Evolutionary conservation across 2,329 filamentous ascomycete species (phyloP).

Genomic region (Bimuria novae-zelandiae): DNA sequence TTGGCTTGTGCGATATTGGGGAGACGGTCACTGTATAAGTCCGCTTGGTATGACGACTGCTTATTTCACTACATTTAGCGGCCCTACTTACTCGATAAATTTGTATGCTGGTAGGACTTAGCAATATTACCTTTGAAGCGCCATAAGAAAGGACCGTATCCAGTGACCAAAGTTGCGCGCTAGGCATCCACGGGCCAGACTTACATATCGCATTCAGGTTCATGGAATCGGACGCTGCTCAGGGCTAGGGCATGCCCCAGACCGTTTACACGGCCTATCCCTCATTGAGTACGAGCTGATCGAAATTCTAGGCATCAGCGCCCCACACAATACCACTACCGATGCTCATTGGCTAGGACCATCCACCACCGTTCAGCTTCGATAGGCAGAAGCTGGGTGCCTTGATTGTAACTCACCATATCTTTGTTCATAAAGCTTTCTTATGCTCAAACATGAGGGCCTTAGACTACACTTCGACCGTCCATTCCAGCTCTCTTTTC

Average conservation of each 20-base stretch:
- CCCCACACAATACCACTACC: background rate
- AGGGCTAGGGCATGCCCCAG: too few relatives aligned
- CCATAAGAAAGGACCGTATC: too few relatives aligned
- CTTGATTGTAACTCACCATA: background rate
- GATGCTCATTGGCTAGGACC: background rate
- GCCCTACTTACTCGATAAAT: too few relatives aligned
- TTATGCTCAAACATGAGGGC: background rate
- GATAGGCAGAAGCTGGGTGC: background rate
- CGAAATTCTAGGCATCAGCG: background rate
- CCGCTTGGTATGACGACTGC: too few relatives aligned
- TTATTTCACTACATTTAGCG: background rate
- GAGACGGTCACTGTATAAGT: constrained; percentile 52
- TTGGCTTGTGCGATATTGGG: constrained; percentile 52
- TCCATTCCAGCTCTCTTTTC: background rate
- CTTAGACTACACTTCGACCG: background rate
- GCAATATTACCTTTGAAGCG: too few relatives aligned
- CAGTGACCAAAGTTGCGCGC: background rate
- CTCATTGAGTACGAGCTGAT: too few relatives aligned
- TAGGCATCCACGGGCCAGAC: background rate
- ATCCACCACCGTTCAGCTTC: background rate
- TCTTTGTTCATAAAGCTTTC: background rate
- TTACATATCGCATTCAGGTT: background rate
- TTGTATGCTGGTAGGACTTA: too few relatives aligned
- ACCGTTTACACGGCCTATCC: too few relatives aligned
- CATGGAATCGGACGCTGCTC: too few relatives aligned